Evolutionary conservation across 306 rosid genomes (phyloP), one percentile per base, ranked within the genome.

Genomic region (Cicer cuneatum): DNA sequence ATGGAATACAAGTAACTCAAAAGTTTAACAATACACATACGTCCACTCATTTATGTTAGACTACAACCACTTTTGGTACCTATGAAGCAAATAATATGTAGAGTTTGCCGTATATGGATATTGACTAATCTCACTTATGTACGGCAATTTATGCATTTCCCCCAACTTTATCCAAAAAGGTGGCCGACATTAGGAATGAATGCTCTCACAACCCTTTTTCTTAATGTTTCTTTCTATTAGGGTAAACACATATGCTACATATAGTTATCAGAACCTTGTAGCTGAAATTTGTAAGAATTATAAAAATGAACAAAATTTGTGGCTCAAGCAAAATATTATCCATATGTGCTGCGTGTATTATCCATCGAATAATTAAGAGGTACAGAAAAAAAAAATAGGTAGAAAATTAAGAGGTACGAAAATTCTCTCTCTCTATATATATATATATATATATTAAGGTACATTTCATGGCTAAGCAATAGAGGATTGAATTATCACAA

Each of bases 101-200:
- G 13, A 41, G 46, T 19, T 48, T 49, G 46, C 15, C 66, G 2
- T 24, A 24, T 24, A 73, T 67, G 51, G 5, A 40, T 2, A 6
- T 48, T 71, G 51, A 73, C 75, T 58, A 80, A 72, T 67, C 21
- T 29, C 13, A n/a, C 73, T 74, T 78, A 38, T 69, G 82, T 79
- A 79, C 82, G 82, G 64, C 76, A 76, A 15, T 69, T 76, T 72
- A 62, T 72, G 29, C 37, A 40, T 67, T 72, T 80, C 71, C 70
- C 66, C 43, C 13, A 16, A 48, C 81, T 58, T 42, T 83, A 37
- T 58, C 64, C 49, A 75, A 70, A 86, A 66, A 47, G 72, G 82
- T 80, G 81, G 83, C 85, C 79, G 89, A 87, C 93, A 83, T 54
- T 73, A 80, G 46, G 92, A 89, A 87, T 87, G 84, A 78, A 72